Evolutionary conservation across 805 yeast genomes (phyloP), one percentile per base, ranked within the genome.

Genomic region (Huiozyma sinensis): DNA sequence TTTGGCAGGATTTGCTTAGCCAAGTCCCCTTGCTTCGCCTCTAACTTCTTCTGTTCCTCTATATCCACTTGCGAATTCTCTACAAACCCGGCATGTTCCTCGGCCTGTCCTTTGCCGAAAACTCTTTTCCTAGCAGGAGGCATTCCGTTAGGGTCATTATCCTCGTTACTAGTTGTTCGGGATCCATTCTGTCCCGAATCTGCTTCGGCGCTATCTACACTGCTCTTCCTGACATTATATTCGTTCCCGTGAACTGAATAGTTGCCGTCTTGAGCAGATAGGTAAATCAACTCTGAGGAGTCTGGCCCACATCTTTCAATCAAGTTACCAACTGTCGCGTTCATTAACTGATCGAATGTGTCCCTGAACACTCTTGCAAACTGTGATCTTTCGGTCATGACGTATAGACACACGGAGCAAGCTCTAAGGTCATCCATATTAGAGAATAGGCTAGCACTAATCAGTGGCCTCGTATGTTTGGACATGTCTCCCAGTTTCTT

Each of bases 401-500:
- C 81, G 53, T 76, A 79, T n/a, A 79, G 60, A 47, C 81, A 75
- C n/a, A 76, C 70, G 1, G 83, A 77, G 50, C 86, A 79, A 7
- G 82, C 81, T 45, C 83, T 65, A 32, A 79, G 59, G 59, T 77
- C 83, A 57, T 79, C 82, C 53, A 79, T 61, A 1, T 80, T 77
- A 7, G 72, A 68, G 52, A 77, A 69, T 35, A 74, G 60, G 29
- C 71, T 67, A 30, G 72, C 78, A 4, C 79, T 72, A n/a, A 76
- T 74, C 3, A 71, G 63, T 4, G 83, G 81, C 49, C 80, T 65
- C 1, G 82, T 77, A 55, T 77, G 81, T 46, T 74, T 76, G 11
- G 79, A 72, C 38, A 63, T 70, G 52, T 76, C 81, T 8, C 82
- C 81, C 24, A 76, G 52, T 36, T 69, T 64, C 48, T 65, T 71